These are phyloP conservation scores for Lactarius hatsudake DNA, from an alignment of 768 basidiomycete species.

Conservation along the genomic window DNA sequence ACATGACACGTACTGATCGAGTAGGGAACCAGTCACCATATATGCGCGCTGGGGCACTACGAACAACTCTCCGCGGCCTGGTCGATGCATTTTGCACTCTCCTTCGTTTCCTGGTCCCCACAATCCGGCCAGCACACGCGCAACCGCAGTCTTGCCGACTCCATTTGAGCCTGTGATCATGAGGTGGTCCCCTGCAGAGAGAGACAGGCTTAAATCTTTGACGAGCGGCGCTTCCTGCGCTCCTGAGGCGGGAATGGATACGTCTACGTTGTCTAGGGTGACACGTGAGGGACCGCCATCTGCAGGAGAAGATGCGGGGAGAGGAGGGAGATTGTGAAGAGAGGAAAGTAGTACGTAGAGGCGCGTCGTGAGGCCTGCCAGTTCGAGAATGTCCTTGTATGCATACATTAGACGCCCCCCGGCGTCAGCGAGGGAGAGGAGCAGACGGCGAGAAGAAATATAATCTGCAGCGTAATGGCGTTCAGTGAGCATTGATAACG, in stretches of 20 bases:
- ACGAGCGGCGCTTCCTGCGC: slow-evolving; percentile 47
- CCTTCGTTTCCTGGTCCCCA: slow-evolving; percentile 63
- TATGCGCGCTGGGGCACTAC: slow-evolving; percentile 93
- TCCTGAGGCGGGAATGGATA: slow-evolving; percentile 48
- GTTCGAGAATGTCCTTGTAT: slow-evolving; percentile 90
- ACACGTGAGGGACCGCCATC: slow-evolving; percentile 44
- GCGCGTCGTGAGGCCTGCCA: slow-evolving; percentile 91
- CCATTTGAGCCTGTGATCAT: slow-evolving; percentile 95
- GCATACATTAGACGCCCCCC: slow-evolving; percentile 96
- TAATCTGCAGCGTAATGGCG: slow-evolving; percentile 50
- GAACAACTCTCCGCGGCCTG: slow-evolving; percentile 47
- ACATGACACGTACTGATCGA: slow-evolving; percentile 64
- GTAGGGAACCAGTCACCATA: slow-evolving; percentile 80
- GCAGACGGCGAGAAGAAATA: slow-evolving; percentile 86
- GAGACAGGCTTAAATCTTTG: slow-evolving; percentile 58
- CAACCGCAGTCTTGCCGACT: slow-evolving; percentile 87
- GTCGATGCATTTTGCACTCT: slow-evolving; percentile 32
- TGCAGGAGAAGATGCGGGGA: slow-evolving; percentile 40
- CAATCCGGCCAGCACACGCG: slow-evolving; percentile 83
- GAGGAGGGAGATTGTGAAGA: slow-evolving; percentile 65
- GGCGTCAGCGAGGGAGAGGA: slow-evolving; percentile 94
- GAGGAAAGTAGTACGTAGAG: slow-evolving; percentile 87
- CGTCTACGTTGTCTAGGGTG: slow-evolving; percentile 64
- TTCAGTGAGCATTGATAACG: not conserved
- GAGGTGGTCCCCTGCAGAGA: slow-evolving; percentile 75